Conservation (phyloP, 208 protist species). For the Novymonas esmeraldas region DNA sequence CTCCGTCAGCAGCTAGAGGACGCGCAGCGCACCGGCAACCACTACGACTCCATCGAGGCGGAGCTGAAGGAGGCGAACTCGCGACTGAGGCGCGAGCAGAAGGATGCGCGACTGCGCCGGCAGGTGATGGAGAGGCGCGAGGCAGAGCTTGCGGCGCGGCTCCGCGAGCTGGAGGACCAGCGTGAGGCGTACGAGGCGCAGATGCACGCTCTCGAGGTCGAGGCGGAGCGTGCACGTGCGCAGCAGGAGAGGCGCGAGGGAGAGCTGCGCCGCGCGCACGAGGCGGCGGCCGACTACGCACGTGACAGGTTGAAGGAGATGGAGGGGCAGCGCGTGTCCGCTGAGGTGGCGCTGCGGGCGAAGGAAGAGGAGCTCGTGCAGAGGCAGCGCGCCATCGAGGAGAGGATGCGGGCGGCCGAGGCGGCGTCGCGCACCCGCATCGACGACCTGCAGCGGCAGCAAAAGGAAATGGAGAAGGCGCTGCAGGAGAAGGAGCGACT, state of each 20-base stretch:
- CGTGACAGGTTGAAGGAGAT: slow-evolving; percentile 51
- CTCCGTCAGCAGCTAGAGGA: slow-evolving; percentile 59
- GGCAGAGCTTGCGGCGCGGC: slow-evolving; percentile 44
- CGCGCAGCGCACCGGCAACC: slow-evolving; percentile 36
- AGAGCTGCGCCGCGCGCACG: slow-evolving; percentile 45
- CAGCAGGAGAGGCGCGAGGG: slow-evolving; percentile 56
- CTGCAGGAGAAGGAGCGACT: slow-evolving; percentile 54
- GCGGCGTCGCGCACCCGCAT: slow-evolving; percentile 43
- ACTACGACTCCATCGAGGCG: slow-evolving; percentile 47
- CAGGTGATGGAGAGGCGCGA: slow-evolving; percentile 64
- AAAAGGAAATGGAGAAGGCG: slow-evolving; percentile 47
- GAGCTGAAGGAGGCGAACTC: slow-evolving; percentile 54
- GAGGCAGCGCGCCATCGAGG: slow-evolving; percentile 55
- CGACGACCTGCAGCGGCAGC: slow-evolving; percentile 56
- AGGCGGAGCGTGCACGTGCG: slow-evolving; percentile 45
- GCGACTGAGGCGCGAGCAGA: slow-evolving; percentile 57
- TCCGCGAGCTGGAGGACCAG: slow-evolving; percentile 67
- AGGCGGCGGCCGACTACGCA: slow-evolving; percentile 34
- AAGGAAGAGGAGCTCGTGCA: slow-evolving; percentile 47
- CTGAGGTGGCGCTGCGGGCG: slow-evolving; percentile 47
- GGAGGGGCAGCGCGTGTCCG: slow-evolving; percentile 46
- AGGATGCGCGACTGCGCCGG: slow-evolving; percentile 36
- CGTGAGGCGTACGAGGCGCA: slow-evolving; percentile 60
- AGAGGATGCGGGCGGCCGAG: slow-evolving; percentile 50
- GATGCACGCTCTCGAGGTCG: slow-evolving; percentile 67